Evolutionary conservation across 768 basidiomycete genomes (phyloP), one percentile per base, ranked within the genome.

Genomic region (Glaciozyma antarctica): DNA sequence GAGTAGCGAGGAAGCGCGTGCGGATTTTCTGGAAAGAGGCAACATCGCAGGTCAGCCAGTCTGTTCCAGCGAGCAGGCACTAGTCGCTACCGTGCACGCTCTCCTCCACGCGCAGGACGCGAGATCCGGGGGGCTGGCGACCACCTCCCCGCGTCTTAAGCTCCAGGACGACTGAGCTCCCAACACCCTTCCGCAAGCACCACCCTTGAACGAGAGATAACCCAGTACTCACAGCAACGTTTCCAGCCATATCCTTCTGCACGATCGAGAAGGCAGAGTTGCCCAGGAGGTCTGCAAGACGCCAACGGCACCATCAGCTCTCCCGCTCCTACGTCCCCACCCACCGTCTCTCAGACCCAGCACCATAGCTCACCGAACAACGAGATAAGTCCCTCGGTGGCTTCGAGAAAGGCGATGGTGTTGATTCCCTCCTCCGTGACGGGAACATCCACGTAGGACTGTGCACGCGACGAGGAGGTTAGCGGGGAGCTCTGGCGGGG

Each of bases 371-470:
- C n/a, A 70, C 94, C 90, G 76, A 99, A 95, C 72, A 98, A 79
- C 63, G 86, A 85, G 65, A 92, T 87, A 54, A 99, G 82, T 47
- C 91, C 94, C 63, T 88, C 82, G 2, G 88, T 81, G 12, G 94
- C 95, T 72, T 94, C 86, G 72, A 93, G 81, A 80, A 98, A 99
- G 56, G 81, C 80, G 53, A 83, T 76, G 21, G 95, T 98, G 76
- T 98, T 86, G 75, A 98, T 84, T 66, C 94, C 94, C 72, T 81
- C 82, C 71, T 90, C 85, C 62, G 86, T 88, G 70, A 90, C 81
- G 38, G 86, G 83, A 48, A 98, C 94, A 77, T 93, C 87, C 71
- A 85, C 85, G 76, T 91, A 99, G n/a, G 90, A 93, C 94, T 98
- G 69, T 32, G 34, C 53, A 41, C 7, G 49, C 7, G 22, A 17